These are phyloP conservation scores for Larix kaempferi DNA, from an alignment of 75 land plant genomes.

Conservation along the genomic window DNA sequence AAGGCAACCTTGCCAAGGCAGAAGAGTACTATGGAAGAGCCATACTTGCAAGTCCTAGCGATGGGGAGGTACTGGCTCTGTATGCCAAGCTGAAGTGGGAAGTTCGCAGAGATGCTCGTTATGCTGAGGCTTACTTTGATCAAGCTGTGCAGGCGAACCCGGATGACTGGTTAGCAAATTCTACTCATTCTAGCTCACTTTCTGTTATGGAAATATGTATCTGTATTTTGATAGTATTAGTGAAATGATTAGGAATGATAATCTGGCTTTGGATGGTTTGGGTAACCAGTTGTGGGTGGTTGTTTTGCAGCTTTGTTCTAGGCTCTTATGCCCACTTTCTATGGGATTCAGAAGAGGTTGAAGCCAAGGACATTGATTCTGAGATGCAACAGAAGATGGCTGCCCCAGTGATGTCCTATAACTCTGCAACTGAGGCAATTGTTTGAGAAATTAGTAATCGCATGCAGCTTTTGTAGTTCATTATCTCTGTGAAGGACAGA, in stretches of 20 bases:
- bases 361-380: conserved; percentile 14
- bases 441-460: background rate
- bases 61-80: conserved; percentile 58
- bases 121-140: conserved; percentile 63
- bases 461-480: background rate
- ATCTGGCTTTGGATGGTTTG: background rate
- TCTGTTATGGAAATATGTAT: background rate
- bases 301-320: conserved; percentile 53
- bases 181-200: background rate
- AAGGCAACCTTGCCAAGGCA: conserved; percentile 38
- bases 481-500: too few relatives aligned
- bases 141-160: conserved; percentile 65
- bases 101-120: conserved; percentile 30
- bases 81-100: conserved; percentile 80
- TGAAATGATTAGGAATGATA: background rate
- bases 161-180: conserved; percentile 51
- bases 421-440: background rate
- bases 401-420: too few relatives aligned
- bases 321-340: conserved; percentile 70
- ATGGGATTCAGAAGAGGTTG: conserved; percentile 67
- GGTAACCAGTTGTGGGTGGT: background rate
- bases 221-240: background rate
- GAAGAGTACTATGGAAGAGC: conserved; percentile 80
- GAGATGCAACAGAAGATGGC: background rate
- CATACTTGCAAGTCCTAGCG: conserved; percentile 62